These are phyloP conservation scores for Exophiala sideris DNA, from an alignment of 2,329 filamentous ascomycete species.

Conservation along the genomic window DNA sequence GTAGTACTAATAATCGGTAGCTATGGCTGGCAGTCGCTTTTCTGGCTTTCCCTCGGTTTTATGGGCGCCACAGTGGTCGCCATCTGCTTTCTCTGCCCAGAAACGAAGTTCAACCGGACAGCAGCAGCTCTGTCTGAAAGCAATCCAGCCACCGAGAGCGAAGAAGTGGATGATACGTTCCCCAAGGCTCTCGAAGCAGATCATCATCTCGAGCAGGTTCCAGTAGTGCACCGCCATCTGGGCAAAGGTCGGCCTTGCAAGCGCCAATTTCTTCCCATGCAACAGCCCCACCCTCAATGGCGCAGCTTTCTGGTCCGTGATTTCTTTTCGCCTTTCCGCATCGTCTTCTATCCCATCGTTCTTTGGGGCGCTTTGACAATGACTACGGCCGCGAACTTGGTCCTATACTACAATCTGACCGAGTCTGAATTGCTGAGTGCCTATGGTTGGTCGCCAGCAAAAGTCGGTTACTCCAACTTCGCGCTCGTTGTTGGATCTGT, in stretches of 20 bases:
- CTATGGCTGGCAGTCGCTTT: too few species aligned
- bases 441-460: slow-evolving; percentile 50
- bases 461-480: slow-evolving; percentile 56
- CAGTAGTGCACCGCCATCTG: slow-evolving; percentile 33
- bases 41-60: too few species aligned
- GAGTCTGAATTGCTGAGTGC: slow-evolving; percentile 53
- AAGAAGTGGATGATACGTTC: too few species aligned
- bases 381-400: slow-evolving; percentile 55
- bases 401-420: slow-evolving; percentile 59
- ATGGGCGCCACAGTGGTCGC: too few species aligned
- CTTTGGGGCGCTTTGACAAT: slow-evolving; percentile 60
- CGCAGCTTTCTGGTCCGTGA: background rate
- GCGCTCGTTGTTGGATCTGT: slow-evolving; percentile 52
- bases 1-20: too few species aligned
- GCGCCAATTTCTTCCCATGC: slow-evolving; percentile 53
- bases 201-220: too few species aligned
- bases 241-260: slow-evolving; percentile 54
- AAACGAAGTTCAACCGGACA: too few species aligned
- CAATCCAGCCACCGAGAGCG: too few species aligned
- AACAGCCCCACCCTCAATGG: slow-evolving; percentile 26
- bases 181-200: too few species aligned
- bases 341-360: slow-evolving; percentile 60
- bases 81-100: too few species aligned
- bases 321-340: slow-evolving; percentile 40
- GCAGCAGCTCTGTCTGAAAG: too few species aligned